These are phyloP conservation scores for Leersia perrieri DNA, from an alignment of 176 grass and related monocot genomes.

Conservation along the genomic window DNA sequence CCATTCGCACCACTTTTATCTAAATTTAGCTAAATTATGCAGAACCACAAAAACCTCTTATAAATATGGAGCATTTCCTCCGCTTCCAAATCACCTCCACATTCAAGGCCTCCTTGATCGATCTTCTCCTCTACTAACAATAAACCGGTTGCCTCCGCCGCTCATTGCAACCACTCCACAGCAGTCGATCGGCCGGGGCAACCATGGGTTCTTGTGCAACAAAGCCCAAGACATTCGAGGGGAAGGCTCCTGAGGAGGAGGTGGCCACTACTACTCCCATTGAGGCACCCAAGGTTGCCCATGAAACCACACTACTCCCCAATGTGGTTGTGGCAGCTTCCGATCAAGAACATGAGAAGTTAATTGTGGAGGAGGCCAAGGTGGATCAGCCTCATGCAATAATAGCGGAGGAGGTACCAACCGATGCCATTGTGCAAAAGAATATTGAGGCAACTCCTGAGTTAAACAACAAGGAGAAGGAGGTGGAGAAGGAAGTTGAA, in stretches of 20 bases:
- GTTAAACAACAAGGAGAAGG: background rate
- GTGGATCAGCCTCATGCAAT: background rate
- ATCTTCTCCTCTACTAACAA: background rate
- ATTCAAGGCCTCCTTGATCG: slow-evolving; percentile 6
- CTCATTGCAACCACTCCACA: background rate
- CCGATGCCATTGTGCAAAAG: background rate
- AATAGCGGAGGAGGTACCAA: background rate
- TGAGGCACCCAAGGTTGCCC: slow-evolving; percentile 43
- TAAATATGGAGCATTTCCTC: background rate
- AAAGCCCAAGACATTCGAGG: slow-evolving; percentile 53
- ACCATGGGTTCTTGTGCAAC: slow-evolving; percentile 59
- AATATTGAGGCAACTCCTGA: background rate
- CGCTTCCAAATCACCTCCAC: slow-evolving; percentile 31
- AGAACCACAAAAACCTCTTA: background rate
- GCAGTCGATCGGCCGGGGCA: background rate
- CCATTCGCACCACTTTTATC: background rate
- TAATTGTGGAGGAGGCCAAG: slow-evolving; percentile 11
- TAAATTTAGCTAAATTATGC: background rate
- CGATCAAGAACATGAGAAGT: slow-evolving; percentile 19
- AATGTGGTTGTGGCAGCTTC: slow-evolving; percentile 35
- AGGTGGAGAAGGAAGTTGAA: background rate
- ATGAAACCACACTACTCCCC: background rate
- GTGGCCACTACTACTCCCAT: background rate
- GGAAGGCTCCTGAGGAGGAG: slow-evolving; percentile 28
- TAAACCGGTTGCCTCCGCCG: background rate